These are phyloP conservation scores for Breviolum minutum DNA, from an alignment of 73 alveolate genomes.

Conservation along the genomic window DNA sequence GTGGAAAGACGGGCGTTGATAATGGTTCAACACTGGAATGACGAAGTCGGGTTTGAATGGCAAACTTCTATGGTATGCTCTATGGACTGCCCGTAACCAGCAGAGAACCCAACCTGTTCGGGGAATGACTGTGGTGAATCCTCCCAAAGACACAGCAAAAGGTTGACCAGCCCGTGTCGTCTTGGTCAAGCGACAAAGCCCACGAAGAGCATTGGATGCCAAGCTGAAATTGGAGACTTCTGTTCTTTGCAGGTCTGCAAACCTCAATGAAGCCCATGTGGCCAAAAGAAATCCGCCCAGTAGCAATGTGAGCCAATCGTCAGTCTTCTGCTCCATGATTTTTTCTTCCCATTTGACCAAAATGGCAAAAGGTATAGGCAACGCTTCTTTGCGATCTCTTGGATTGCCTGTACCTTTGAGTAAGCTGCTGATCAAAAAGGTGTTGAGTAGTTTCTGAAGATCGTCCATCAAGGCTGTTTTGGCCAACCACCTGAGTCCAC, in stretches of 20 bases:
- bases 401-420: background rate
- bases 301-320: background rate
- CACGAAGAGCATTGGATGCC: background rate
- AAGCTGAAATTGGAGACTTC: background rate
- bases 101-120: background rate
- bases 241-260: background rate
- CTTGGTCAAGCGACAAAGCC: background rate
- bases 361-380: background rate
- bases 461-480: background rate
- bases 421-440: background rate
- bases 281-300: background rate
- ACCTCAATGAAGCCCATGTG: background rate
- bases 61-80: background rate
- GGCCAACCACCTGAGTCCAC: background rate
- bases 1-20: background rate
- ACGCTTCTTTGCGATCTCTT: background rate
- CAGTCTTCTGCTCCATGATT: background rate
- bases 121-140: background rate
- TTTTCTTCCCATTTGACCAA: background rate
- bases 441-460: no score
- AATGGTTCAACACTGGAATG: no score
- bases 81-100: background rate
- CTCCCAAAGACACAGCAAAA: background rate
- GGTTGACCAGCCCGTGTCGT: slow-evolving; percentile 18
- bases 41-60: background rate